phyloP scores from a whole-genome alignment of 345 rosid species.

The Pugionium dolabratum region DNA sequence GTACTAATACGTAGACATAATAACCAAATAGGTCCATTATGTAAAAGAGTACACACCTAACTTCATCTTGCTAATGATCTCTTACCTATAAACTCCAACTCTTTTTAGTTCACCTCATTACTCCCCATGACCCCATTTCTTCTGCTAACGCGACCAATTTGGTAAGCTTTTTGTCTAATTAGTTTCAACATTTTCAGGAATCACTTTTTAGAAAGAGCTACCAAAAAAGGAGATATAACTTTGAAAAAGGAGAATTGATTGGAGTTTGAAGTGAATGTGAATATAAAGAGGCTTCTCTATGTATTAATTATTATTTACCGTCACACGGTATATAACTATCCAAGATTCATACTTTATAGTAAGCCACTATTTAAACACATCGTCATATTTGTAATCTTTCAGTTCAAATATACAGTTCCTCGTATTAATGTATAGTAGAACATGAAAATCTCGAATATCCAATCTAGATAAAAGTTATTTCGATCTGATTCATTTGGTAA shows the following conservation, averaged over 20 bases:
- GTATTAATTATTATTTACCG: not conserved
- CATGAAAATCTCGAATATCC: too few relatives aligned
- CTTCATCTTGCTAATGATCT: conserved; percentile 38
- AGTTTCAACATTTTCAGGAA: conserved; percentile 35
- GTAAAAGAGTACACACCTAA: conserved; percentile 43
- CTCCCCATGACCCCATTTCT: conserved; percentile 40
- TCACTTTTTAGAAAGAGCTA: conserved; percentile 35
- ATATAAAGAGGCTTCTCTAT: not conserved
- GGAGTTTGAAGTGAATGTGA: conserved; percentile 6
- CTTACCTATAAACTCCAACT: conserved; percentile 39
- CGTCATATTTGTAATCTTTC: too few relatives aligned
- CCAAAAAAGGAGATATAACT: conserved; percentile 36
- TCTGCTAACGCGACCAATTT: conserved; percentile 16
- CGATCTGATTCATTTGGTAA: too few relatives aligned
- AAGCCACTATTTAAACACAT: conserved; percentile 11
- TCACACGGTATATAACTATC: conserved; percentile 2
- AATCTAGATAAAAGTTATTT: too few relatives aligned
- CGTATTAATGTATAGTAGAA: too few relatives aligned
- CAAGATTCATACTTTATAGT: not conserved
- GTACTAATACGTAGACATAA: conserved; percentile 36
- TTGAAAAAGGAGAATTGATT: conserved; percentile 19
- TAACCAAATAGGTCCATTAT: conserved; percentile 30
- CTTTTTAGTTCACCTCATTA: conserved; percentile 33
- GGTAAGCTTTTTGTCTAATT: conserved; percentile 34
- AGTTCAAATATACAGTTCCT: too few relatives aligned